Evolutionary conservation across 2,329 filamentous ascomycete genomes (phyloP).

Genomic region (Colletotrichum sp.): DNA sequence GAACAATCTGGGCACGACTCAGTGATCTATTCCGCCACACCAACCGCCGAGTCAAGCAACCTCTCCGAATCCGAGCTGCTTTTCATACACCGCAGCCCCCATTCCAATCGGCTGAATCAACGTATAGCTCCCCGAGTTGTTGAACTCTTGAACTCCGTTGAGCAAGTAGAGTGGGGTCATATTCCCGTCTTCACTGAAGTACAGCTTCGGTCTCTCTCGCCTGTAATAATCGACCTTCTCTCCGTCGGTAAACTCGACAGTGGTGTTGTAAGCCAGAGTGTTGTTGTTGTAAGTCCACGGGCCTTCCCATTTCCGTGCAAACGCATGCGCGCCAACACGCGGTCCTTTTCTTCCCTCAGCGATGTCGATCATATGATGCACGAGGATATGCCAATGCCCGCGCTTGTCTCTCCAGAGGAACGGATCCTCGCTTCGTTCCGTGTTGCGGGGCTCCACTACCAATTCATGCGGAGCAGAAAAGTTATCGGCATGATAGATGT

Average conservation of each 20-base stretch:
- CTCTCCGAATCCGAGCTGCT: neutral
- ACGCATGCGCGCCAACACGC: conserved; percentile 33
- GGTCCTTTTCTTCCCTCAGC: conserved; percentile 31
- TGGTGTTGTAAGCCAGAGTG: conserved; percentile 29
- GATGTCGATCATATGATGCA: conserved; percentile 33
- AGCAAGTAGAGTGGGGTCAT: conserved; percentile 50
- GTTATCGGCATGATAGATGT: conserved; percentile 33
- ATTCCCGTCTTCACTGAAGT: conserved; percentile 49
- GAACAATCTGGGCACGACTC: neutral
- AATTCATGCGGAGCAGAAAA: conserved; percentile 36
- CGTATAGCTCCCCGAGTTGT: conserved; percentile 27
- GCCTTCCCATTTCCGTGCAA: conserved; percentile 27
- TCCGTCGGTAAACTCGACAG: conserved; percentile 42
- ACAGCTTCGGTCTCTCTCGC: conserved; percentile 52
- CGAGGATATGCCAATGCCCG: conserved; percentile 35
- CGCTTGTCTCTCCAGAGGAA: conserved; percentile 38
- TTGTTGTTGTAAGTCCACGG: conserved; percentile 33
- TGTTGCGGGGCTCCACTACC: conserved; percentile 11
- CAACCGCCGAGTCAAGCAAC: neutral
- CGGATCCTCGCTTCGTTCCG: conserved; percentile 30
- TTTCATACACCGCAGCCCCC: neutral
- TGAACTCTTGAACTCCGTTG: conserved; percentile 50
- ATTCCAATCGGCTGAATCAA: conserved; percentile 26
- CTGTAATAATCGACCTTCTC: conserved; percentile 41
- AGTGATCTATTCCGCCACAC: neutral